Percentiles rank a stretch among this genome's conserved stretches.
Evolutionary conservation across 257 asterid genomes (phyloP).

Genomic region (Solanum arcanum): DNA sequence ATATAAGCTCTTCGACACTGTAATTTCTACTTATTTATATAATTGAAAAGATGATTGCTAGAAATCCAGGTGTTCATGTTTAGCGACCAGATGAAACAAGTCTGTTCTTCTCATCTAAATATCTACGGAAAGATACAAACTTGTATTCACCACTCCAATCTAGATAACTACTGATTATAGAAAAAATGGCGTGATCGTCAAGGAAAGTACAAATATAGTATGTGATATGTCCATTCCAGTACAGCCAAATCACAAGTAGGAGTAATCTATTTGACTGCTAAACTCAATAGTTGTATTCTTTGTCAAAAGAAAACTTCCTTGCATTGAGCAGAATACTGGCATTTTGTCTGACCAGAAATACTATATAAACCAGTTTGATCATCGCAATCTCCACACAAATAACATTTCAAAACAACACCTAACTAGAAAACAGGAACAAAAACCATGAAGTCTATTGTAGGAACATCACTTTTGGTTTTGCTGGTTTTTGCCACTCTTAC

Average conservation of each 20-base stretch:
- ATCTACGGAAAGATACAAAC: not conserved
- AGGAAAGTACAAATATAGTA: not conserved
- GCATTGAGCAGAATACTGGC: not conserved
- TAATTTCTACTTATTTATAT: not conserved
- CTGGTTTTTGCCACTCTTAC: not conserved
- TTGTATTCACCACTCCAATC: not conserved
- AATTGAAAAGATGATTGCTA: not conserved
- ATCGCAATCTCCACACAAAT: not conserved
- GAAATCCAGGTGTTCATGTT: not conserved
- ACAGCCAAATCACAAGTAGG: not conserved
- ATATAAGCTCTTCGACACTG: not conserved
- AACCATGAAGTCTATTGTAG: not conserved
- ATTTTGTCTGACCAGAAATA: not conserved
- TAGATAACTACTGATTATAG: not conserved
- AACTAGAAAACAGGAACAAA: not conserved
- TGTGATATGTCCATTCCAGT: not conserved
- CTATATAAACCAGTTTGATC: not conserved
- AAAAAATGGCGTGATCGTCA: not conserved
- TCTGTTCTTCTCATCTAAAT: not conserved
- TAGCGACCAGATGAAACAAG: not conserved
- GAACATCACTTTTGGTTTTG: not conserved
- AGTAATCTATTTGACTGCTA: not conserved
- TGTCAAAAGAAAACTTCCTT: not conserved
- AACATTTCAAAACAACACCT: not conserved
- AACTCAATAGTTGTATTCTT: not conserved